phyloP scores from a whole-genome alignment of 306 rosid species.

The Casuarina equisetifolia region DNA sequence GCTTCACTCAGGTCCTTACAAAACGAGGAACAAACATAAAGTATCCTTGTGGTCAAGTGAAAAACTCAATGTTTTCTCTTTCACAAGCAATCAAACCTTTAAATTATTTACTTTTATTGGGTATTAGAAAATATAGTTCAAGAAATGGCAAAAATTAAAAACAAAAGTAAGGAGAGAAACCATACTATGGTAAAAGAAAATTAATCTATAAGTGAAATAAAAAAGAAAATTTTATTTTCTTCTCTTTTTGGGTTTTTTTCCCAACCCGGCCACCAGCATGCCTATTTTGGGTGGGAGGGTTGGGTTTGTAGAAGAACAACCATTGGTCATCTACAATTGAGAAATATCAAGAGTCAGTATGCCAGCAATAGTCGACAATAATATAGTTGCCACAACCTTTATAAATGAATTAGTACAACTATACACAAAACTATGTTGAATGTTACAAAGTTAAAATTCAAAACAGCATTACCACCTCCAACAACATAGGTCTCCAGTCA shows the following conservation, averaged over 20 bases:
- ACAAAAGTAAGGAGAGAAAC: background rate
- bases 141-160: background rate
- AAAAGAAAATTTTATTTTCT: background rate
- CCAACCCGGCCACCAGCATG: too few relatives aligned
- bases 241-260: too few relatives aligned
- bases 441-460: background rate
- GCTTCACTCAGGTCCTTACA: background rate
- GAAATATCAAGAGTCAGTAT: background rate
- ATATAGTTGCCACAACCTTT: background rate
- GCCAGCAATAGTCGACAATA: background rate
- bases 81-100: background rate
- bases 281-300: too few relatives aligned
- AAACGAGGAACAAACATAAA: background rate
- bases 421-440: background rate
- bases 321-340: background rate
- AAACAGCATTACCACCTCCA: background rate
- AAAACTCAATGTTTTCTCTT: background rate
- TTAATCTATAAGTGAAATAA: background rate
- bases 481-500: background rate
- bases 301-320: background rate
- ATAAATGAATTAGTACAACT: background rate
- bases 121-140: background rate
- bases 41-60: background rate
- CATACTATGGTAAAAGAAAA: background rate
- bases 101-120: background rate